A percentile compares a stretch with the other conserved stretches of the same genome.
phyloP scores from a whole-genome alignment of 192 early-diverging fungal species.

The Gamsiella multidivaricata region DNA sequence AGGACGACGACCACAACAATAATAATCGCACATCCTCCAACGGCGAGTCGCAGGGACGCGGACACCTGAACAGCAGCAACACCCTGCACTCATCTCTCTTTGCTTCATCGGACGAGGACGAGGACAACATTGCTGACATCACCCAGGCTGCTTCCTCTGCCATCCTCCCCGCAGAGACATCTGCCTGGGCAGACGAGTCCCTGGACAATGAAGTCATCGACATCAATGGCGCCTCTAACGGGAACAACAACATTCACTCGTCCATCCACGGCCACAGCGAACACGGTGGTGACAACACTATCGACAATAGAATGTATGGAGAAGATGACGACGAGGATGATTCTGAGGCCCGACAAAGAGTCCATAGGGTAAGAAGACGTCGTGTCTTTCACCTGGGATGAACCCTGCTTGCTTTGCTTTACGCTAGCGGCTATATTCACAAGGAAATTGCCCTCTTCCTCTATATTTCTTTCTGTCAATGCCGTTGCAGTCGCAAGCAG shows the following conservation, averaged over 20 bases:
- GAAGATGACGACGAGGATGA: constrained; percentile 22
- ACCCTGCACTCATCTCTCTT: constrained; percentile 31
- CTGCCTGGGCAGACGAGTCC: constrained; percentile 51
- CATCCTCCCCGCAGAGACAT: constrained; percentile 51
- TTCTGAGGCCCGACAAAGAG: constrained; percentile 1
- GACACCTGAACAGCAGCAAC: constrained; percentile 14
- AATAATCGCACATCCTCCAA: too few species aligned
- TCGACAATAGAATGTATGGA: neutral
- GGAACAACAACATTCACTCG: too few species aligned
- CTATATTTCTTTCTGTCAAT: neutral
- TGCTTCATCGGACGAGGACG: constrained; percentile 47
- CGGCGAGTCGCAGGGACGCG: constrained; percentile 1
- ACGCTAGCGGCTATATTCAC: too few species aligned
- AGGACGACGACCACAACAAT: constrained; percentile 10
- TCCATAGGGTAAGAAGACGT: constrained; percentile 20
- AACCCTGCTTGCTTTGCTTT: too few species aligned
- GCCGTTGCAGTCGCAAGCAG: constrained; percentile 37
- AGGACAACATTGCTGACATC: constrained; percentile 40
- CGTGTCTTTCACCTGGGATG: neutral
- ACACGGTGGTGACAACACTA: neutral
- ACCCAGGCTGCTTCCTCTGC: constrained; percentile 32
- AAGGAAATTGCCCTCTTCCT: too few species aligned
- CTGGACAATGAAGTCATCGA: constrained; percentile 54
- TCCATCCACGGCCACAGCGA: neutral
- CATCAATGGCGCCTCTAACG: constrained; percentile 39